Base-by-base conservation (phyloP, 176 grass and related monocot species). In the Zoysia japonica region DNA sequence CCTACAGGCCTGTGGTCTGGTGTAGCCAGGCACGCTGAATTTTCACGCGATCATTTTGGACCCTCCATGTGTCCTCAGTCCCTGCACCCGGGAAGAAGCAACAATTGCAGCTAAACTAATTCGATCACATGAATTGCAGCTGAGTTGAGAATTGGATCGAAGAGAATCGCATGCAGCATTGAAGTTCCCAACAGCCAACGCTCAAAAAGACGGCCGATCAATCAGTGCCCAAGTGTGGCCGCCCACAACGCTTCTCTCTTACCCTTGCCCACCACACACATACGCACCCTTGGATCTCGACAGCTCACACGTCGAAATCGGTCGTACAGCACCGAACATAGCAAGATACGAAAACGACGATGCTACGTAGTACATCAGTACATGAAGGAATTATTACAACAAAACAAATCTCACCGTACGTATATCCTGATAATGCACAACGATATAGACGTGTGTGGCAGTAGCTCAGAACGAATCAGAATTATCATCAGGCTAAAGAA, bases 381-480 rank as follows among this genome's bases (percentile, higher is more conserved):
- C 50, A 45, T 43, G 7, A 52, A 42, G 14, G 6, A 48, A 71
- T 7, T 46, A 67, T 67, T 11, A 75, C 62, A 79, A 72, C 35
- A 62, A 62, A 79, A 49, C 55, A 50, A 71, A 70, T 54, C 37
- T 72, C 72, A n/a, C 19, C 28, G 61, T 85, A 71, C 28, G 53
- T 86, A 74, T 47, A 57, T 17, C 61, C 28, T 28, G 28, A 45
- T 68, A 65, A 80, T 79, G 66, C 68, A 72, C 71, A 78, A 6
- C 59, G 60, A 62, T 69, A 3, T 12, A 51, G 66, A 61, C 64
- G 4, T 15, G 47, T 80, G 72, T 28, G 63, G 47, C 67, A 69
- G n/a, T 72, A 69, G n/a, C 36, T 61, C 59, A 86, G 61, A 84
- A 84, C 37, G 51, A 47, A 61, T 11, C 84, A 69, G 68, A 78